Evolutionary conservation across 345 rosid species (phyloP), one percentile per base, ranked within the genome.

Genomic region (Carallia brachiata): DNA sequence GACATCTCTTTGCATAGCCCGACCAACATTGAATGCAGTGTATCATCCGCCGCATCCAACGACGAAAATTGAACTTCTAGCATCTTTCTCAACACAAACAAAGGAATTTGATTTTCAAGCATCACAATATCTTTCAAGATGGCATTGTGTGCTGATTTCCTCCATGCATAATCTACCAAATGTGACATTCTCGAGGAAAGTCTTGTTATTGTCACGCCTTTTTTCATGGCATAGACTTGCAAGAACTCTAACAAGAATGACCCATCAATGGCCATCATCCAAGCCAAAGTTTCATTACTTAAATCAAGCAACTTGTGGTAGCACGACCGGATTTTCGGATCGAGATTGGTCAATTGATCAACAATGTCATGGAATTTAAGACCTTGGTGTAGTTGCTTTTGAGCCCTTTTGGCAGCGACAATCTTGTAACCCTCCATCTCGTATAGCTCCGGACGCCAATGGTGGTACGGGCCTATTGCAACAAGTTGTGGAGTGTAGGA

Each of bases 221-320:
- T 79, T 82, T 70, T 69, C 37, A 75, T 55, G 58, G 75, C 78
- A 32, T 80, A 82, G 18, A 82, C 53, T 36, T 63, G 85, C 28
- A 90, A 83, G 77, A 90, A 83, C 78, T 90, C 90, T 0, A 90
- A 84, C 83, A 93, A 44, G 77, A 93, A 86, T 0, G 88, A 79
- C 0, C 89, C 86, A 63, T 90, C 98, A 17, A 93, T 78, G 1
- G 90, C 90, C 97, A 90, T 85, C 77, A 93, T 90, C 98, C 95
- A 90, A 7, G 86, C 82, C 62, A 90, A 65, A 57, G 90, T 87
- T 62, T 86, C 91, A 0, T 78, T 78, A 15, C 74, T 80, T 52
- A 86, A 70, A 67, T 77, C 81, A 2, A 89, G 65, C 48, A 78
- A 82, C 73, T 75, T 86, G 59, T 89, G 97, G 70, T 89, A 93